Percentiles rank a stretch among this genome's conserved stretches.
Conservation (phyloP, 2,329 filamentous ascomycete genomes). For the Biscogniauxia mediterranea region DNA sequence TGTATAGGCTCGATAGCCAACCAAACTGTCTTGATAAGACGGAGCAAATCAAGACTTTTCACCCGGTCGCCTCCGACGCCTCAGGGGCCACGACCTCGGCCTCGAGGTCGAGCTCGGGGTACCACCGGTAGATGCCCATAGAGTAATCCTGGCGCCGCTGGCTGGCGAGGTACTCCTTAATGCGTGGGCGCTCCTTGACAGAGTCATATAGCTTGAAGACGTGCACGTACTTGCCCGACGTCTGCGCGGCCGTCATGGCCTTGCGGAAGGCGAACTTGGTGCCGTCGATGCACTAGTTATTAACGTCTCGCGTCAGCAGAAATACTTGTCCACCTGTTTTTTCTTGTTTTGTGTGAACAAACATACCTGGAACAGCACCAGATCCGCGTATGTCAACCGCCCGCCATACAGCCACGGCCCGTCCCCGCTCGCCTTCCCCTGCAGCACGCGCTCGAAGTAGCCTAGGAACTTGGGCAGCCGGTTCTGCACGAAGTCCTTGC, state of each 20-base stretch:
- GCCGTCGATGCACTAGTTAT: slow-evolving; percentile 57
- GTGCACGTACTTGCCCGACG: slow-evolving; percentile 54
- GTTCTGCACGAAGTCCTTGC: slow-evolving; percentile 55
- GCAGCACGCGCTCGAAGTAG: slow-evolving; percentile 68
- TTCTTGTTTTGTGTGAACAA: no score
- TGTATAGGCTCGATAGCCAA: no score
- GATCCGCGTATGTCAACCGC: slow-evolving; percentile 67
- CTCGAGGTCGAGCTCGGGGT: slow-evolving; percentile 64
- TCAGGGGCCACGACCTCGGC: slow-evolving; percentile 9
- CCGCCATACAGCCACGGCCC: slow-evolving; percentile 66
- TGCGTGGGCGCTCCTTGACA: slow-evolving; percentile 59
- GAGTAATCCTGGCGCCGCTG: slow-evolving; percentile 60
- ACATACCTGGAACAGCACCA: slow-evolving; percentile 68
- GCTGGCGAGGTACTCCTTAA: slow-evolving; percentile 69
- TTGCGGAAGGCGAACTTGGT: slow-evolving; percentile 68
- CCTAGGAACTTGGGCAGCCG: slow-evolving; percentile 70
- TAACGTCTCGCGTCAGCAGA: no score
- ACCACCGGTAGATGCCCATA: slow-evolving; percentile 68
- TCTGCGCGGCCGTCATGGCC: slow-evolving; percentile 54
- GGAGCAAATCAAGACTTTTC: neutral
- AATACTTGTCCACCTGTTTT: no score
- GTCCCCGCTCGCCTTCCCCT: slow-evolving; percentile 53
- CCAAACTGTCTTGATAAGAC: no score
- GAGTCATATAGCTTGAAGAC: slow-evolving; percentile 65
- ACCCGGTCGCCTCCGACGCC: neutral